A percentile compares a stretch with the other conserved stretches of the same genome.
Evolutionary conservation across 257 asterid species (phyloP).

Genomic region (Rhazya stricta): DNA sequence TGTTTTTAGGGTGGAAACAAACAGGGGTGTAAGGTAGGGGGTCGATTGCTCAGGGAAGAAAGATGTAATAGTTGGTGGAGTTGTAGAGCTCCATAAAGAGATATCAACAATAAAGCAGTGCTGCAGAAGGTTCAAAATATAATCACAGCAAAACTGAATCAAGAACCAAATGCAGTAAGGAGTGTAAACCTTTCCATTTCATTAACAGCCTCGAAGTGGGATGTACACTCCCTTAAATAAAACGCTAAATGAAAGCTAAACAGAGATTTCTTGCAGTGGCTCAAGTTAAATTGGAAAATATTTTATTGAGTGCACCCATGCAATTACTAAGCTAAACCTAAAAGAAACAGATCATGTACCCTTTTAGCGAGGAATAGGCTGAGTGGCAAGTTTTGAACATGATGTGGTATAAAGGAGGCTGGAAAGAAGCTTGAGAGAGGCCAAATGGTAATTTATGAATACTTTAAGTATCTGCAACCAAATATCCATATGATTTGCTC

Average conservation of each 20-base stretch:
- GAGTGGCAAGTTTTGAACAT: neutral
- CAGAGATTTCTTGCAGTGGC: neutral
- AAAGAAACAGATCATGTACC: neutral
- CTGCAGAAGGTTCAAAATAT: neutral
- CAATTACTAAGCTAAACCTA: neutral
- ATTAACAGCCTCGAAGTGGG: neutral
- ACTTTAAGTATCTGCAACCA: neutral
- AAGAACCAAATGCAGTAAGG: neutral
- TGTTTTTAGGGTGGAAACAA: neutral
- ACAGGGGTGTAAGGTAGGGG: neutral
- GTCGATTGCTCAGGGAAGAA: neutral
- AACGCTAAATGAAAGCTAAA: neutral
- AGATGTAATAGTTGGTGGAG: neutral
- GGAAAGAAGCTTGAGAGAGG: neutral
- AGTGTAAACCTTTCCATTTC: neutral
- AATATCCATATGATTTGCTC: neutral
- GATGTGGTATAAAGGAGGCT: neutral
- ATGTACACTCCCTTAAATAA: neutral
- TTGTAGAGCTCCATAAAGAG: neutral
- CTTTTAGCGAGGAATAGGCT: neutral
- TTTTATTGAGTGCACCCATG: neutral
- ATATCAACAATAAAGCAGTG: neutral
- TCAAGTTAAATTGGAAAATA: neutral
- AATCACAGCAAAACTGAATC: neutral
- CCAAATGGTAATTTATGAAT: neutral